Conservation (phyloP, 192 early-diverging fungal genomes). For the Rhizophlyctis rosea region DNA sequence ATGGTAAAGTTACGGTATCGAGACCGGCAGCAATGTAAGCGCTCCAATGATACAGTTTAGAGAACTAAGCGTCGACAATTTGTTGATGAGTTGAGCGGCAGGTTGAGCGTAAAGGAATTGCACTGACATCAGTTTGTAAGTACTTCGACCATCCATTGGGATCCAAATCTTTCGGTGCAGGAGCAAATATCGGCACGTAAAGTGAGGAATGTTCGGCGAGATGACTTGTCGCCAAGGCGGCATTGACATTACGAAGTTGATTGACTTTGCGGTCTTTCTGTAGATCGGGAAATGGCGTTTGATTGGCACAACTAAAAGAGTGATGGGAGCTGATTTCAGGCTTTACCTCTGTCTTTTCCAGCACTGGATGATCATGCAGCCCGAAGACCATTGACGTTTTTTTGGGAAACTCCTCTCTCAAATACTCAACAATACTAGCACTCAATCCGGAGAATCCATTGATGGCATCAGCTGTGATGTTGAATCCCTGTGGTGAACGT, state of each 20-base stretch:
- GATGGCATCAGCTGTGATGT: constrained; percentile 35
- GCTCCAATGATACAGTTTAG: constrained; percentile 23
- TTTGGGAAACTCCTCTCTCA: constrained; percentile 43
- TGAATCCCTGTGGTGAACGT: constrained; percentile 38
- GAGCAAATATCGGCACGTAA: constrained; percentile 36
- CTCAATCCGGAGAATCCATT: constrained; percentile 45
- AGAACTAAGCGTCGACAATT: constrained; percentile 6
- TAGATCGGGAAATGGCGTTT: neutral
- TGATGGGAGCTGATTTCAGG: neutral
- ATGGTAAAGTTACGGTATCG: constrained; percentile 26
- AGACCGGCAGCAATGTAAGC: constrained; percentile 22
- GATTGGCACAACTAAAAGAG: neutral
- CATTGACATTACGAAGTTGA: constrained; percentile 21
- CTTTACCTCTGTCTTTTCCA: constrained; percentile 9
- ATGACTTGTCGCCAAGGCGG: constrained; percentile 23
- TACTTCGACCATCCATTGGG: constrained; percentile 13
- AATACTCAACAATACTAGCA: constrained; percentile 25
- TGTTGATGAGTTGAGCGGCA: neutral
- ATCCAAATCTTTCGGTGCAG: neutral
- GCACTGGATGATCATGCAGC: constrained; percentile 8
- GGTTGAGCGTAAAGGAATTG: neutral
- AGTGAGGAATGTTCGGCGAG: constrained; percentile 21
- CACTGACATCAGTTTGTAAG: constrained; percentile 18
- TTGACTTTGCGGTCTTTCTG: constrained; percentile 18
- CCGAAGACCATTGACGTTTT: constrained; percentile 40